Conservation (phyloP, 768 basidiomycete genomes). For the Mycena maculata region DNA sequence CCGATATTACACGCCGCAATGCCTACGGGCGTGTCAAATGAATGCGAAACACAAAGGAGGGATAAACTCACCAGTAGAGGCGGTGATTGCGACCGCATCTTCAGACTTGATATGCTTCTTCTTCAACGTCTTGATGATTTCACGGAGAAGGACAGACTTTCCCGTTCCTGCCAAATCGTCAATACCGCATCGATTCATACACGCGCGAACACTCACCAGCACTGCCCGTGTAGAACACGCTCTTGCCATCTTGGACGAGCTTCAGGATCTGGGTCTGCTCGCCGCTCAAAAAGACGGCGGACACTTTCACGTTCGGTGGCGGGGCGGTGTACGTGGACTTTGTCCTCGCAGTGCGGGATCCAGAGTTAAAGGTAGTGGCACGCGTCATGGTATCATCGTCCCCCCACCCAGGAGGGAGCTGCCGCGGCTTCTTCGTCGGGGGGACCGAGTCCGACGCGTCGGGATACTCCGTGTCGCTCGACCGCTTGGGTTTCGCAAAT, state of each 20-base stretch:
- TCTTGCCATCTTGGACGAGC: slow-evolving; percentile 78
- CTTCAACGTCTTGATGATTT: slow-evolving; percentile 84
- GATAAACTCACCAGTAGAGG: slow-evolving; percentile 79
- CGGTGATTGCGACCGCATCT: slow-evolving; percentile 92
- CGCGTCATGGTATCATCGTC: slow-evolving; percentile 51
- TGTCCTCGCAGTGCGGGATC: slow-evolving; percentile 24
- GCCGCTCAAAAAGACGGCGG: slow-evolving; percentile 74
- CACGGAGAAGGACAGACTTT: slow-evolving; percentile 93
- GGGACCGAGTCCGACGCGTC: slow-evolving; percentile 39
- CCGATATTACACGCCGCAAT: slow-evolving; percentile 99
- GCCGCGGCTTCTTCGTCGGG: slow-evolving; percentile 64
- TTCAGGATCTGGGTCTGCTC: slow-evolving; percentile 89
- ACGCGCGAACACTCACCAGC: slow-evolving; percentile 73
- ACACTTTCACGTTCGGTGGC: slow-evolving; percentile 45
- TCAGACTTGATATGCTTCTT: slow-evolving; percentile 61
- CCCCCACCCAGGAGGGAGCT: slow-evolving; percentile 65
- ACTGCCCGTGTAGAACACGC: slow-evolving; percentile 96
- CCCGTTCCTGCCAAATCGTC: slow-evolving; percentile 78
- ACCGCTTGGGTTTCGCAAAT: slow-evolving; percentile 49
- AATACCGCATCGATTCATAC: background rate
- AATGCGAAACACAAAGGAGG: background rate
- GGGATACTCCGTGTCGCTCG: slow-evolving; percentile 40
- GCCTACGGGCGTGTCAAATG: slow-evolving; percentile 54
- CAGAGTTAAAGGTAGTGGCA: slow-evolving; percentile 32
- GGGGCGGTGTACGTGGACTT: slow-evolving; percentile 28